phyloP scores from a whole-genome alignment of 2,329 filamentous ascomycete genomes.

The Metarhizium guizhouense region DNA sequence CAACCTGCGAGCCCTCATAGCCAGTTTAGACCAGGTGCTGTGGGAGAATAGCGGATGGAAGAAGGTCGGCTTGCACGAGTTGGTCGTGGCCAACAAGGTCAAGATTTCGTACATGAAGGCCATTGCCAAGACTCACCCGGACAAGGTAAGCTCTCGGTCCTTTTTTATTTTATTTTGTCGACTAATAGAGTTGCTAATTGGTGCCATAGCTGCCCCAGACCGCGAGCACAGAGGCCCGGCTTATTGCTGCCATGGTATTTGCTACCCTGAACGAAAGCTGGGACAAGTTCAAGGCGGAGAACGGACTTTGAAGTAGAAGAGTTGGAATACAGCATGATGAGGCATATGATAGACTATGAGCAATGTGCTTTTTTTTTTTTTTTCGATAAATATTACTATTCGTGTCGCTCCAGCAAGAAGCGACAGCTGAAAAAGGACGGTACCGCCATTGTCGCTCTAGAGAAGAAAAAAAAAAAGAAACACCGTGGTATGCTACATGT shows the following conservation, averaged over 20 bases:
- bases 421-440: neutral
- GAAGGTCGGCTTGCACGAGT: slow-evolving; percentile 87
- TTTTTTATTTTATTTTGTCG: too few relatives aligned
- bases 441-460: slow-evolving; percentile 1
- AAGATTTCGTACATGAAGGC: slow-evolving; percentile 99
- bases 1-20: slow-evolving; percentile 79
- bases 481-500: slow-evolving; percentile 13
- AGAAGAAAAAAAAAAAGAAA: slow-evolving; percentile 3
- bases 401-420: neutral
- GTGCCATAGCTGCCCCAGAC: slow-evolving; percentile 49
- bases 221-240: slow-evolving; percentile 53
- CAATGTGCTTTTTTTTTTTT: neutral
- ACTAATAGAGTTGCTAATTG: slow-evolving; percentile 6
- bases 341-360: neutral
- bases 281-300: slow-evolving; percentile 65
- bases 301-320: slow-evolving; percentile 40
- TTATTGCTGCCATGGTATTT: slow-evolving; percentile 59
- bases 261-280: slow-evolving; percentile 62
- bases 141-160: slow-evolving; percentile 63
- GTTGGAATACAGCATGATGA: slow-evolving; percentile 1
- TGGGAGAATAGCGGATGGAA: slow-evolving; percentile 95
- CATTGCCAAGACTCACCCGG: slow-evolving; percentile 95
- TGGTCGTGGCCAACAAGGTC: slow-evolving; percentile 88
- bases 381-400: neutral
- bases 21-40: slow-evolving; percentile 78